A percentile compares a stretch with the other conserved stretches of the same genome.
phyloP scores from a whole-genome alignment of 805 yeast species.

The Myxozyma vanderwaltii region DNA sequence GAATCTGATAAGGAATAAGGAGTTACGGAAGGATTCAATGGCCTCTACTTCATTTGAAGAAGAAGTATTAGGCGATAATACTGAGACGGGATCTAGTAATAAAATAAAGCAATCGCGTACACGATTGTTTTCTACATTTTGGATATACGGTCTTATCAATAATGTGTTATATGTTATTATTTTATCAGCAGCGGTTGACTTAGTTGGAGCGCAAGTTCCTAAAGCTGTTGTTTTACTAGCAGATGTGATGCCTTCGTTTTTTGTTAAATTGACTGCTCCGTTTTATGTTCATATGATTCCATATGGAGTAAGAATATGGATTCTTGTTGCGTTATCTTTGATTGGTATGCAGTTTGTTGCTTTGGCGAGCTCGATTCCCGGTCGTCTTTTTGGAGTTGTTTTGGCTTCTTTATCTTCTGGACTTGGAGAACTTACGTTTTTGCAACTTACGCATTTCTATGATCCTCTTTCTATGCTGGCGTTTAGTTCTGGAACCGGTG shows the following conservation, averaged over 20 bases:
- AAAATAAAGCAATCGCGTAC: neutral
- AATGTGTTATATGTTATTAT: slow-evolving; percentile 90
- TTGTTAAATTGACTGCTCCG: slow-evolving; percentile 72
- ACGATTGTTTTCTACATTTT: slow-evolving; percentile 28
- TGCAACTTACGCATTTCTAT: slow-evolving; percentile 82
- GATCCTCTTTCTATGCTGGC: slow-evolving; percentile 65
- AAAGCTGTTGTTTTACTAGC: slow-evolving; percentile 83
- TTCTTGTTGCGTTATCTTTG: slow-evolving; percentile 60
- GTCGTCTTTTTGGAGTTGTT: slow-evolving; percentile 65
- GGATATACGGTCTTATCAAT: slow-evolving; percentile 74
- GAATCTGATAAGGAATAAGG: no score
- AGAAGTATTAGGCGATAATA: neutral
- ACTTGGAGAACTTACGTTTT: slow-evolving; percentile 84
- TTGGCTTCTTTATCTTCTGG: slow-evolving; percentile 87
- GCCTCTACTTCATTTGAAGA: neutral
- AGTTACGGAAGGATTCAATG: no score
- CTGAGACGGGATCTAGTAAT: neutral
- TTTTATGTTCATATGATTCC: slow-evolving; percentile 70
- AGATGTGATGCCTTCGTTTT: slow-evolving; percentile 81
- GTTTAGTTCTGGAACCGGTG: slow-evolving; percentile 95
- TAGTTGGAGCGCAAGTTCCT: slow-evolving; percentile 81
- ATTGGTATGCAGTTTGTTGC: slow-evolving; percentile 76
- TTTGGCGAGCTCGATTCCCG: slow-evolving; percentile 43
- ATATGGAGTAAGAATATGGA: slow-evolving; percentile 56
- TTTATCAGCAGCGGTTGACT: slow-evolving; percentile 86